phyloP scores from a whole-genome alignment of 495 filamentous ascomycete species.

The Xylaria cubensis region DNA sequence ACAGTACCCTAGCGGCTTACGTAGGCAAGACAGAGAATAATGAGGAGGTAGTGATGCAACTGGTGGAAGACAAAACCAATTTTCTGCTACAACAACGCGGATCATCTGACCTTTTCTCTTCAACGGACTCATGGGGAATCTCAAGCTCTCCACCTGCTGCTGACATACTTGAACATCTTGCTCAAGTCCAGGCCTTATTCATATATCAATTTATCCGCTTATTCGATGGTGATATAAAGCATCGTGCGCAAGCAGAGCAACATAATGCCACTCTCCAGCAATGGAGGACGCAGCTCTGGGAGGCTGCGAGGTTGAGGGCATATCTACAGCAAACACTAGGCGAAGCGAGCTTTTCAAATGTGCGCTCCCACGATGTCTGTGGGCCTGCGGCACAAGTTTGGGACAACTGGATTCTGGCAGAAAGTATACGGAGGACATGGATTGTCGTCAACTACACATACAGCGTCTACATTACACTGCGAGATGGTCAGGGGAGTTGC shows the following conservation, averaged over 20 bases:
- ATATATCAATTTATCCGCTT: slow-evolving; percentile 48
- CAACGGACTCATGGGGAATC: not conserved
- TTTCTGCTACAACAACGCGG: slow-evolving; percentile 12
- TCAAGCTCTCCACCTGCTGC: no score
- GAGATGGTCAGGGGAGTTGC: slow-evolving; percentile 18
- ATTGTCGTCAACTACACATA: slow-evolving; percentile 18
- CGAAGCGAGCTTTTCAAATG: not conserved
- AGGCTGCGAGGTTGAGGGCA: not conserved
- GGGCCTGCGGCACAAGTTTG: slow-evolving; percentile 38
- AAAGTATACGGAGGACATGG: slow-evolving; percentile 47
- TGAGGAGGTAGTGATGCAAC: slow-evolving; percentile 30
- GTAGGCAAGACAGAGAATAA: slow-evolving; percentile 18
- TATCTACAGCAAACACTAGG: not conserved
- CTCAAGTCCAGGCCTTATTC: slow-evolving; percentile 45
- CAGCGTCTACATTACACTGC: slow-evolving; percentile 20
- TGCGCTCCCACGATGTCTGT: not conserved
- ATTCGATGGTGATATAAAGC: slow-evolving; percentile 34
- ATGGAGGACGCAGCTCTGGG: slow-evolving; percentile 21
- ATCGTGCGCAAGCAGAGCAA: slow-evolving; percentile 24
- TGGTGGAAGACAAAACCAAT: slow-evolving; percentile 27
- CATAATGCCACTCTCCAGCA: not conserved
- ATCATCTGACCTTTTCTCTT: not conserved
- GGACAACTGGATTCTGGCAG: slow-evolving; percentile 53
- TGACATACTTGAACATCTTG: slow-evolving; percentile 35
- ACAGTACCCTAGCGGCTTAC: slow-evolving; percentile 27